A percentile compares a stretch with the other conserved stretches of the same genome.
Conservation (phyloP, 495 filamentous ascomycete genomes). For the Talaromyces wortmannii region DNA sequence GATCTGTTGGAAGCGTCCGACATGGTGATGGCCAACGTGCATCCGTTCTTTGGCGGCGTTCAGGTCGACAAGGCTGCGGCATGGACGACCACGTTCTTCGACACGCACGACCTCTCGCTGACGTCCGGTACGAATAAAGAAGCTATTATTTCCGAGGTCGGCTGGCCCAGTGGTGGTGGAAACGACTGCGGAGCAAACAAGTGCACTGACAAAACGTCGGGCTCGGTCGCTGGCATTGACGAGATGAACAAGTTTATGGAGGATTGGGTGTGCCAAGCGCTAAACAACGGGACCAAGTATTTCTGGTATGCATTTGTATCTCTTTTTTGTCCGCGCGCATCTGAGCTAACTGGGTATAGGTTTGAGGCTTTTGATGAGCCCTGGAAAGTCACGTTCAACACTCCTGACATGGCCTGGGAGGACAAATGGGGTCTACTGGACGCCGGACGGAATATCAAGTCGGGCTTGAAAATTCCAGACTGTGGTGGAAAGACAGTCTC, state of each 20-base stretch:
- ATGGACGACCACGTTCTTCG: conserved; percentile 87
- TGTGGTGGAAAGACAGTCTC: conserved; percentile 69
- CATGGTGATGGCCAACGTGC: conserved; percentile 92
- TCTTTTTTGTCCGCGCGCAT: background rate
- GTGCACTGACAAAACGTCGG: conserved; percentile 47
- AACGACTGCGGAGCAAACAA: conserved; percentile 59
- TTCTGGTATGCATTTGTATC: conserved; percentile 62
- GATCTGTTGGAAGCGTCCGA: conserved; percentile 64
- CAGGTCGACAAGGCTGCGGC: conserved; percentile 56
- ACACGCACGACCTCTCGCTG: conserved; percentile 52
- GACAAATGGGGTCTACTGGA: conserved; percentile 96
- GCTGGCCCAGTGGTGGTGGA: conserved; percentile 86
- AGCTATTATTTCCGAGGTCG: conserved; percentile 79
- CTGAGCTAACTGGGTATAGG: conserved; percentile 27
- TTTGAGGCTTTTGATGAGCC: conserved; percentile 95
- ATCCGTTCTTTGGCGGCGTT: conserved; percentile 92
- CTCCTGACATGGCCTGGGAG: conserved; percentile 72
- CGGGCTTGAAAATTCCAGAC: conserved; percentile 78
- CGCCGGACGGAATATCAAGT: conserved; percentile 75
- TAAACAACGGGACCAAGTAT: conserved; percentile 79
- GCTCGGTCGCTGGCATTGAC: conserved; percentile 68
- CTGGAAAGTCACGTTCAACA: conserved; percentile 79
- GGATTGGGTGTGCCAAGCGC: conserved; percentile 74
- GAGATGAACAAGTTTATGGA: conserved; percentile 86
- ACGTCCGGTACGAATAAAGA: conserved; percentile 49